Base-by-base conservation (phyloP, 2,329 filamentous ascomycete species). In the Penicillium digitatum region DNA sequence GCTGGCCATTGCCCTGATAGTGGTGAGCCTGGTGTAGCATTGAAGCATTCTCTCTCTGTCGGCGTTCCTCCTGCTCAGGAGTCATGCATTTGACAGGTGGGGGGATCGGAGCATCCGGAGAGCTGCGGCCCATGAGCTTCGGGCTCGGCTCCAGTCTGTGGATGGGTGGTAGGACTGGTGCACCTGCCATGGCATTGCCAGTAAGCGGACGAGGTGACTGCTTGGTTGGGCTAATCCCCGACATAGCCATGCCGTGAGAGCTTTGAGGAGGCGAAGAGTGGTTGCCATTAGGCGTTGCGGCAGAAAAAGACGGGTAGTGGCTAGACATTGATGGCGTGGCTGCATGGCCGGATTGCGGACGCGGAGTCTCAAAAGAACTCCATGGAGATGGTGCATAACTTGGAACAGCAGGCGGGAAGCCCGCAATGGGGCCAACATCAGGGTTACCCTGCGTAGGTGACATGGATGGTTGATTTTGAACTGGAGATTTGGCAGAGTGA, bases 391-490 rank as follows among this genome's bases (percentile, higher is more conserved):
- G 52, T 14, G 63, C 68, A 46, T 73, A 70, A n/a, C 65, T 59
- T 9, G 66, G 54, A 14, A 55, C 60, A 24, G 65, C 59, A 16
- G 68, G 63, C n/a, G 73, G 74, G 39, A 78, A 73, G 9, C 76
- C 76, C 20, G 74, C 76, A 42, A 78, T 67, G 48, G 73, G 74
- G 4, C 76, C 75, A 43, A 78, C 66, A 64, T 81, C 72, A 69
- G 77, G 66, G 66, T 82, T 71, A 53, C 80, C 71, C 70, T 81
- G 65, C 52, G 80, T 76, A 22, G 77, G 77, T 20, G 78, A 79
- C 71, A 79, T 77, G 1, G 76, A 74, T 1, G 76, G 75, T 14
- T 72, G 73, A 52, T 77, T 77, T 44, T 78, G 71, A 20, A 77
- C 71, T 32, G 65, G 68, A 45, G 66, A 70, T 40, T 71, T 68